These are phyloP conservation scores for Lignosus rhinocerotis DNA, from an alignment of 1,284 basidiomycete species.

Conservation along the genomic window DNA sequence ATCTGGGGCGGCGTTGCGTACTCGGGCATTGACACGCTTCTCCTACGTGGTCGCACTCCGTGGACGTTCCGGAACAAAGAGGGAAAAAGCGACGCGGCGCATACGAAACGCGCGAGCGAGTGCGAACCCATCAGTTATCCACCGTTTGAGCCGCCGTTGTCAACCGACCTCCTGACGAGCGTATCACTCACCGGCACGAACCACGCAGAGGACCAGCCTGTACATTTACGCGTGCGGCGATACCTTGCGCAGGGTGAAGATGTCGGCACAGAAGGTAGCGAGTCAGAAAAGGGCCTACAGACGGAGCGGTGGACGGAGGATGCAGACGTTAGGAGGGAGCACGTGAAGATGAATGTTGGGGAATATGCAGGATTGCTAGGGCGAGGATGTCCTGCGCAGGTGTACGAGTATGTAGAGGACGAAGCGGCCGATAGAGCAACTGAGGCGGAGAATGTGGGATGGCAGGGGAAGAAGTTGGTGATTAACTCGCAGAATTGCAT, in stretches of 20 bases:
- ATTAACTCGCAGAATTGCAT: constrained; percentile 97
- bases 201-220: constrained; percentile 94
- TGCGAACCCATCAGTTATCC: constrained; percentile 91
- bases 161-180: constrained; percentile 92
- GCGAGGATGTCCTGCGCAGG: constrained; percentile 91
- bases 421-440: constrained; percentile 34
- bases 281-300: constrained; percentile 43
- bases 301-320: constrained; percentile 40
- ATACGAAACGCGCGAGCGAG: constrained; percentile 69
- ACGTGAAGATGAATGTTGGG: constrained; percentile 77
- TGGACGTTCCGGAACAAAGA: constrained; percentile 85
- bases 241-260: constrained; percentile 41
- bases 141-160: constrained; percentile 85
- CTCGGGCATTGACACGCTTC: constrained; percentile 86
- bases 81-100: constrained; percentile 66
- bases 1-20: constrained; percentile 89
- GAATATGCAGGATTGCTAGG: constrained; percentile 89
- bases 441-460: constrained; percentile 49
- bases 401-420: constrained; percentile 96
- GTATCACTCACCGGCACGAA: constrained; percentile 94
- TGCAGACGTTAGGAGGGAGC: constrained; percentile 48
- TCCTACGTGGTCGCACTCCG: constrained; percentile 86
- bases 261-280: constrained; percentile 46
- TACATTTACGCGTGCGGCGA: constrained; percentile 78
- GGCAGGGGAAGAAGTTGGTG: constrained; percentile 86